Evolutionary conservation across 768 basidiomycete genomes (phyloP).

Genomic region (Podaxis sp.): DNA sequence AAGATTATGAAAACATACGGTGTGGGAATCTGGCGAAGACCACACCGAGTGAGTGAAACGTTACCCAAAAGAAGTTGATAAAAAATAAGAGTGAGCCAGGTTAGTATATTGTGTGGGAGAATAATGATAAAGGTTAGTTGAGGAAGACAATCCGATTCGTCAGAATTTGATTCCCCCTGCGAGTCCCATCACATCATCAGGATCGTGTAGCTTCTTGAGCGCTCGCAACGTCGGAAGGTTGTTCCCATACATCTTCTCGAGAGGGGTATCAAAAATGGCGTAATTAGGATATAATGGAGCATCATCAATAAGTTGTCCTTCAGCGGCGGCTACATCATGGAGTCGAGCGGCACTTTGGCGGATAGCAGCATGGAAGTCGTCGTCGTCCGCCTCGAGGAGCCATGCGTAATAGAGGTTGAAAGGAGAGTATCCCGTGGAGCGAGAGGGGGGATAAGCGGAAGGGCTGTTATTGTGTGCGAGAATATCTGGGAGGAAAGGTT

Average conservation of each 20-base stretch:
- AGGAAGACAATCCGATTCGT: neutral
- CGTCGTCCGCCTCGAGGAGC: slow-evolving; percentile 36
- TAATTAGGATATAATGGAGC: slow-evolving; percentile 60
- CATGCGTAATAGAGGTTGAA: slow-evolving; percentile 49
- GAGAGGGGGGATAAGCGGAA: slow-evolving; percentile 49
- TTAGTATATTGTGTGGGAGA: neutral
- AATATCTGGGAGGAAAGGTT: slow-evolving; percentile 45
- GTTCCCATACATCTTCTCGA: slow-evolving; percentile 47
- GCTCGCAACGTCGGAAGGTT: slow-evolving; percentile 39
- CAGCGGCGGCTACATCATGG: slow-evolving; percentile 31
- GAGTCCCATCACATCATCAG: slow-evolving; percentile 58
- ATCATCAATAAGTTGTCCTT: slow-evolving; percentile 36
- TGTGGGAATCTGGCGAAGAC: no score
- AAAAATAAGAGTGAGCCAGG: neutral
- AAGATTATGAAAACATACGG: neutral
- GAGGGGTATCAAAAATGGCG: slow-evolving; percentile 49
- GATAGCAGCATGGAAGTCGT: slow-evolving; percentile 37
- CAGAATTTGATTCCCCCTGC: slow-evolving; percentile 65
- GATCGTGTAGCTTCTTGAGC: slow-evolving; percentile 50
- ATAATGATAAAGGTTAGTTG: neutral
- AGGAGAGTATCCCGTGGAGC: slow-evolving; percentile 37
- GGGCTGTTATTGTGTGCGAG: slow-evolving; percentile 34
- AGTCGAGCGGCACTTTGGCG: slow-evolving; percentile 38
- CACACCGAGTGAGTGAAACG: neutral
- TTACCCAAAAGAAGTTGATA: neutral